A percentile compares a stretch with the other conserved stretches of the same genome.
These are phyloP conservation scores for Aureobasidium sp. DNA, from an alignment of 2,329 filamentous ascomycete species.

Conservation along the genomic window DNA sequence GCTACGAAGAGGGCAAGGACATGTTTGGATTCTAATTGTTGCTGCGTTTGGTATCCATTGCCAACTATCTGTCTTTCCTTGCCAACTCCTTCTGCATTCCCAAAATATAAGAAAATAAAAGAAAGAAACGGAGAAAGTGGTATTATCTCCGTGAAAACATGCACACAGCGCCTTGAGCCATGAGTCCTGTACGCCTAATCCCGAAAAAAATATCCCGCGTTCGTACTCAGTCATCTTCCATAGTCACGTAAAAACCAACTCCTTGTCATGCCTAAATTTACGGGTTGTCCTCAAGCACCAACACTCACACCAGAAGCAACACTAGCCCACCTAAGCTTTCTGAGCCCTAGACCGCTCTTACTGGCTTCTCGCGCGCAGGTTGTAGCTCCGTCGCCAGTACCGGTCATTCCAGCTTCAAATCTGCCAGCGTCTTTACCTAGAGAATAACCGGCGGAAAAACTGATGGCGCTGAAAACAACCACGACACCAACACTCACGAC, in stretches of 20 bases:
- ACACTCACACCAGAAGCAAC: constrained; percentile 14
- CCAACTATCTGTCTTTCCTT: no score
- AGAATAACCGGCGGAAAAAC: constrained; percentile 58
- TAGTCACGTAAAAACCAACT: not conserved
- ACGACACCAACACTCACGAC: constrained; percentile 59
- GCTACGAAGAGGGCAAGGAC: constrained; percentile 41
- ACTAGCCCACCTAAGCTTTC: constrained; percentile 25
- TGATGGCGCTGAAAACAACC: constrained; percentile 56
- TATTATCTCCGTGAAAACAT: no score
- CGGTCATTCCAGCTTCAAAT: constrained; percentile 36
- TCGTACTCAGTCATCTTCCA: no score
- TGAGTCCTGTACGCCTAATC: no score
- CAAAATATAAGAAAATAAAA: no score
- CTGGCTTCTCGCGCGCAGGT: constrained; percentile 29
- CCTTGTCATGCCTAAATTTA: not conserved
- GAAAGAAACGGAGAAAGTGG: no score
- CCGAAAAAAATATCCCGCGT: no score
- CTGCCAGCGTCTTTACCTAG: constrained; percentile 53
- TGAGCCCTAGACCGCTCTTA: constrained; percentile 27
- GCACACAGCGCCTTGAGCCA: no score
- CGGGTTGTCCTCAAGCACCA: constrained; percentile 17
- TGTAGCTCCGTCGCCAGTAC: constrained; percentile 22
- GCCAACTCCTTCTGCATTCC: no score
- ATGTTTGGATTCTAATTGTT: constrained; percentile 39
- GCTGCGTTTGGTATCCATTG: no score